phyloP scores from a whole-genome alignment of 2,329 filamentous ascomycete species.

The Diaporthe ampelina region DNA sequence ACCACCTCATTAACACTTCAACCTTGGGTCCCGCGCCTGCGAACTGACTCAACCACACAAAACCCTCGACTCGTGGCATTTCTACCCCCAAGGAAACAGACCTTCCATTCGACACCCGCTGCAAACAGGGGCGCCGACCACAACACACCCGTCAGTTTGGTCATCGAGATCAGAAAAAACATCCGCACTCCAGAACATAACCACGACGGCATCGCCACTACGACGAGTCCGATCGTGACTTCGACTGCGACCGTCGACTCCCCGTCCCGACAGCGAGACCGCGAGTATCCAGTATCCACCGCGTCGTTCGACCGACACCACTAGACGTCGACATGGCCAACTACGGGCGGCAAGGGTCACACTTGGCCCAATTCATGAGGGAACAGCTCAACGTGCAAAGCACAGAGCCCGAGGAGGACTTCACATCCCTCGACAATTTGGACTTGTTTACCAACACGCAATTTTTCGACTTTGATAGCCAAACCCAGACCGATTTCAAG shows the following conservation, averaged over 20 bases:
- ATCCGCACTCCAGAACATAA: neutral
- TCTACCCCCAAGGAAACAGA: conserved; percentile 1
- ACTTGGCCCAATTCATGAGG: conserved; percentile 91
- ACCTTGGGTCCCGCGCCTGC: neutral
- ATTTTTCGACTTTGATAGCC: conserved; percentile 83
- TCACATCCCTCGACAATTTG: conserved; percentile 76
- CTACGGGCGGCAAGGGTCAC: conserved; percentile 83
- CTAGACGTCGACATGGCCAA: conserved; percentile 69
- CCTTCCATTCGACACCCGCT: neutral
- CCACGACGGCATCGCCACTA: neutral
- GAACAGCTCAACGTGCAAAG: conserved; percentile 81
- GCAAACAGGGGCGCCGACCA: conserved; percentile 11
- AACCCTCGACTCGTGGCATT: conserved; percentile 26
- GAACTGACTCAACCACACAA: conserved; percentile 26
- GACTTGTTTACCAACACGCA: conserved; percentile 86
- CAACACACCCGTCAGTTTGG: neutral
- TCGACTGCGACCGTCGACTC: neutral
- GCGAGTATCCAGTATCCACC: neutral
- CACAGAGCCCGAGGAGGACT: conserved; percentile 68
- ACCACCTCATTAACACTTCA: neutral
- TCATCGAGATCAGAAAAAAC: neutral
- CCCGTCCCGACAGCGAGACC: neutral
- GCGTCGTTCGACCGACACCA: conserved; percentile 35
- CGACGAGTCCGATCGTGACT: neutral
- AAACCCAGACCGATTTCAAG: conserved; percentile 71